Base-by-base conservation (phyloP, 192 early-diverging fungal species). In the Gamsiella multidivaricata region DNA sequence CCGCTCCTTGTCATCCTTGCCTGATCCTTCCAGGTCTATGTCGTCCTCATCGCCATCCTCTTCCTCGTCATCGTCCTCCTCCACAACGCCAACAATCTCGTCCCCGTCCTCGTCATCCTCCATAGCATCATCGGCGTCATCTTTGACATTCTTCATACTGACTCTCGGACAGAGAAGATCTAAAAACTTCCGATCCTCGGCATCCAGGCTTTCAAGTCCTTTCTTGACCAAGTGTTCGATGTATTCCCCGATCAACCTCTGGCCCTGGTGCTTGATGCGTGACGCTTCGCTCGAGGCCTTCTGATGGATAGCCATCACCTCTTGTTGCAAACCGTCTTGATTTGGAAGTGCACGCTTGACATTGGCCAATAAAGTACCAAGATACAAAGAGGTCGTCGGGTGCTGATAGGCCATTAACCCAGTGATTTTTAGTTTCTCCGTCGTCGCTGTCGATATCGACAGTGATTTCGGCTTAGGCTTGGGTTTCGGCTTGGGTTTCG, bases 161-260 rank as follows among this genome's bases (percentile, higher is more conserved):
- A 25, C 14, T 29, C n/a, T n/a, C n/a, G n/a, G n/a, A n/a, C n/a
- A n/a, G n/a, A n/a, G n/a, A n/a, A n/a, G n/a, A n/a, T n/a, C n/a
- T n/a, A n/a, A n/a, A n/a, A n/a, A n/a, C n/a, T n/a, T n/a, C n/a
- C n/a, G n/a, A n/a, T n/a, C 31, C 29, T 3, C 11, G 3, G 17
- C 51, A 33, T 3, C 23, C 4, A 53, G 25, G 29, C 1, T 25
- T 28, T 3, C 23, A 4, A 9, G 4, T 15, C 0, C 6, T 28
- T 53, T 51, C 49, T 51, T 23, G 11, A 51, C 52, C 9, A 54
- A 34, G 12, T 54, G 31, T 33, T n/a, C n/a, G n/a, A n/a, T n/a
- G n/a, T n/a, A n/a, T n/a, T n/a, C n/a, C n/a, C 52, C 52, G 28
- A 54, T 31, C 25, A 54, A 29, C 25, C 52, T 17, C 31, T 54